Percentiles rank a stretch among this genome's conserved stretches.
phyloP scores from a whole-genome alignment of 345 rosid genomes.

The sweet orange (Citrus sinensis) region DVS_A1.0 CM039169.1:28624501-28625000 shows the following conservation, averaged over 20 bases:
- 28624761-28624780: slow-evolving; percentile 61
- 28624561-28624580: slow-evolving; percentile 79
- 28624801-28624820: slow-evolving; percentile 84
- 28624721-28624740: slow-evolving; percentile 71
- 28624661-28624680: slow-evolving; percentile 82
- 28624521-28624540: slow-evolving; percentile 73
- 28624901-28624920: slow-evolving; percentile 98
- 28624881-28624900: slow-evolving; percentile 88
- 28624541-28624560: slow-evolving; percentile 88
- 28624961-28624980: slow-evolving; percentile 95
- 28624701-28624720: slow-evolving; percentile 74
- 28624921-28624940: slow-evolving; percentile 82
- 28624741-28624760: slow-evolving; percentile 87
- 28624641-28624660: slow-evolving; percentile 86
- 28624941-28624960: slow-evolving; percentile 97
- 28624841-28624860: slow-evolving; percentile 96
- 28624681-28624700: slow-evolving; percentile 72
- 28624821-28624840: slow-evolving; percentile 82
- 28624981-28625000: slow-evolving; percentile 89
- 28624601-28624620: slow-evolving; percentile 85
- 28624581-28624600: slow-evolving; percentile 91
- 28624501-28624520: slow-evolving; percentile 66
- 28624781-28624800: slow-evolving; percentile 68
- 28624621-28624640: slow-evolving; percentile 83
- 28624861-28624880: slow-evolving; percentile 96